Base-by-base conservation (phyloP, 179 eudicot species). In the Patellifolia procumbens region DNA sequence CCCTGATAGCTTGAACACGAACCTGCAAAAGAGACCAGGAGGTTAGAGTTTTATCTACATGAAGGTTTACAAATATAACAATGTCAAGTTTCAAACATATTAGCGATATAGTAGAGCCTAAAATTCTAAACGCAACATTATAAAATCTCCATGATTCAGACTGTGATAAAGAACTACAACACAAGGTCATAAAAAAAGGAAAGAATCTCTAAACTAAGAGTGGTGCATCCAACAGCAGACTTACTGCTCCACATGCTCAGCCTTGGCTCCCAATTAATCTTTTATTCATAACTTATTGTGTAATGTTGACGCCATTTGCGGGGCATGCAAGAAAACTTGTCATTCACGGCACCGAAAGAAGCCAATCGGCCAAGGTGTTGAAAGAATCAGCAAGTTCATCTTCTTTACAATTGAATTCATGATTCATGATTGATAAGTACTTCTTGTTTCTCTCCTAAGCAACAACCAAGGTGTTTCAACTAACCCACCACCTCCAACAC, bases 1-100 rank as follows among this genome's bases (percentile, higher is more conserved):
- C 97, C 68, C 98, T 97, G 74, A 94, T 94, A 63, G 97, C 99
- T 79, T 95, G 99, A 79, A 95, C 97, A 20, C 99, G 87, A 76
- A 93, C 87, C 99, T 95, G 88, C 70, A 80, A 74, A 62, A 58
- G 49, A 28, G 22, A 29, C 63, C 11, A 68, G 6, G n/a, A 46
- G 78, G 20, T 69, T 49, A 48, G 39, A 28, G n/a, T 69, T 55
- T 62, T 49, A 74, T 52, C 7, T 51, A 62, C 52, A 48, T 8
- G n/a, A 45, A 67, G 39, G 58, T n/a, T 9, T 29, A 28, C 46
- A 46, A 58, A 66, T 20, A 66, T 24, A 46, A 48, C 15, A 48
- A 29, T 28, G 10, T 12, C 24, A 68, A 43, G 7, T 15, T 22
- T 16, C 5, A 22, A 63, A 37, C 20, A 24, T 51, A 26, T 17